Conservation (phyloP, 192 early-diverging fungal genomes). For the Chytriomyces sp. region DNA sequence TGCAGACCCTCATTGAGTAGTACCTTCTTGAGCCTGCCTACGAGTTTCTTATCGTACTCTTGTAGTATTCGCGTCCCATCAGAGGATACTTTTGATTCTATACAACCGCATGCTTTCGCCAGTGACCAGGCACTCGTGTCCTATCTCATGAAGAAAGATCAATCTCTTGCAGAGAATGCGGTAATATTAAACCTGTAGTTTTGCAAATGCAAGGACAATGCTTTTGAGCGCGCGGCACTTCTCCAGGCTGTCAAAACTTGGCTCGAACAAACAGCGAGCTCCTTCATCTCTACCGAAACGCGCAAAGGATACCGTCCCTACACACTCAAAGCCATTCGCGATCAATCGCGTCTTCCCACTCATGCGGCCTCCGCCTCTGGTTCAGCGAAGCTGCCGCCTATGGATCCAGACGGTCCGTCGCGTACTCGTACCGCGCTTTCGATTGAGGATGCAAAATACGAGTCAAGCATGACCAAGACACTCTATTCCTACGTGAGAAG, state of each 20-base stretch:
- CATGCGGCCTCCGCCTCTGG: constrained; percentile 25
- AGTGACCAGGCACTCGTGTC: constrained; percentile 10
- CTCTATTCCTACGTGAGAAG: constrained; percentile 79
- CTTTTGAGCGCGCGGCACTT: background rate
- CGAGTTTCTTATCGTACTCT: no score
- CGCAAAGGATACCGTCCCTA: constrained; percentile 38
- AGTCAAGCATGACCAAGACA: constrained; percentile 61
- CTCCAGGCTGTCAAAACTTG: constrained; percentile 43
- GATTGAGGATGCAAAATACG: constrained; percentile 46
- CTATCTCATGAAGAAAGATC: background rate
- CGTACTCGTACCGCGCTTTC: constrained; percentile 32
- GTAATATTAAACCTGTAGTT: background rate
- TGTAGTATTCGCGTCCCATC: background rate
- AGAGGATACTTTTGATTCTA: background rate
- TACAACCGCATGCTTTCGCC: constrained; percentile 8
- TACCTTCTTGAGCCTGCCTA: no score
- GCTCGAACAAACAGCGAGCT: constrained; percentile 46
- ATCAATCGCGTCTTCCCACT: background rate
- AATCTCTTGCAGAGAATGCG: background rate
- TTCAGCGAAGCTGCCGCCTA: no score
- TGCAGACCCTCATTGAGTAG: background rate
- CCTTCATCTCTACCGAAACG: constrained; percentile 33
- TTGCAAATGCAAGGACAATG: no score
- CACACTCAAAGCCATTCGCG: constrained; percentile 21
- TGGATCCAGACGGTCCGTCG: constrained; percentile 51